Percentiles rank a stretch among this genome's conserved stretches.
phyloP scores from a whole-genome alignment of 345 rosid genomes.

The Physaria fendleri region DNA sequence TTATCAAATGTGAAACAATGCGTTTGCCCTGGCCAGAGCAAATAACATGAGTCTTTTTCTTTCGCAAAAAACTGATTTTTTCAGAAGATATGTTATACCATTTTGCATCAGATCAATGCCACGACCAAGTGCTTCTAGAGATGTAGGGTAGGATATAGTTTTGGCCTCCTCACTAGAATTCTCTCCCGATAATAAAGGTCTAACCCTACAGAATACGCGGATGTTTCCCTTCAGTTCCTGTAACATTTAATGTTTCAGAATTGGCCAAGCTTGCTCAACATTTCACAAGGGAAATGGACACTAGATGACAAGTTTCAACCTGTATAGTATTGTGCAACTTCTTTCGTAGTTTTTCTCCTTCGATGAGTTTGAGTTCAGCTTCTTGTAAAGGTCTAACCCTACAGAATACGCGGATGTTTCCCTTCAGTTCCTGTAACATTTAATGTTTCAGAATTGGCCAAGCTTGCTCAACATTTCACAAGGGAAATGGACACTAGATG shows the following conservation, averaged over 20 bases:
- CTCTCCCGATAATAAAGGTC: slow-evolving; percentile 76
- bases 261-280: neutral
- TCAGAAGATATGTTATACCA: slow-evolving; percentile 37
- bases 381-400: slow-evolving; percentile 89
- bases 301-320: slow-evolving; percentile 34
- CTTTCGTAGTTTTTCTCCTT: slow-evolving; percentile 77
- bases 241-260: slow-evolving; percentile 13
- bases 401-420: slow-evolving; percentile 97
- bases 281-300: neutral
- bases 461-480: neutral
- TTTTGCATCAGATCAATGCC: slow-evolving; percentile 75
- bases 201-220: slow-evolving; percentile 94
- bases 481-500: neutral
- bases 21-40: slow-evolving; percentile 60
- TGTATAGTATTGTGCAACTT: slow-evolving; percentile 93
- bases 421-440: slow-evolving; percentile 75
- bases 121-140: slow-evolving; percentile 70
- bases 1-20: slow-evolving; percentile 80
- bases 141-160: slow-evolving; percentile 61
- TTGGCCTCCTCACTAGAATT: slow-evolving; percentile 49
- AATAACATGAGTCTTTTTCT: slow-evolving; percentile 13
- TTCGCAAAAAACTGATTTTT: neutral
- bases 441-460: slow-evolving; percentile 1
- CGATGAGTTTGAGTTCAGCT: no score
- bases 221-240: slow-evolving; percentile 97